A percentile compares a stretch with the other conserved stretches of the same genome.
Evolutionary conservation across 805 yeast genomes (phyloP).

Genomic region (Saturnispora halmiae): DNA sequence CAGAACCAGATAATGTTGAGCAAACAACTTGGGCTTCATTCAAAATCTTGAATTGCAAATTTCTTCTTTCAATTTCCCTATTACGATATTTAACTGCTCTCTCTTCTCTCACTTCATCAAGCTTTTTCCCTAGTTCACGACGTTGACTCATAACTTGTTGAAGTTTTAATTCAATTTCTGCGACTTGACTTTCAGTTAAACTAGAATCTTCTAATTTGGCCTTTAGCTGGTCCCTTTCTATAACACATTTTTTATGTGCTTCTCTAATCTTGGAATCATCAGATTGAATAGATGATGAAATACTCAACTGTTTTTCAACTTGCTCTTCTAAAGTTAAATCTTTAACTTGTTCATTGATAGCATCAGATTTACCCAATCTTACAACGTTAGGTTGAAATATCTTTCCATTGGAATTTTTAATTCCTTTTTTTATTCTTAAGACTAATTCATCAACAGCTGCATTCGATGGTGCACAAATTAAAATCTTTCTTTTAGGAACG

Average conservation of each 20-base stretch:
- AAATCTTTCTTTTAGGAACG: constrained; percentile 41
- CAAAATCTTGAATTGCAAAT: constrained; percentile 63
- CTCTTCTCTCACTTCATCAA: constrained; percentile 74
- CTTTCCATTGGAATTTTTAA: constrained; percentile 46
- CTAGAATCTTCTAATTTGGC: constrained; percentile 24
- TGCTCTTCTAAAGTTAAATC: constrained; percentile 80
- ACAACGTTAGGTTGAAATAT: constrained; percentile 58
- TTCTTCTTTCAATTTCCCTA: constrained; percentile 68
- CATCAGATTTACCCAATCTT: constrained; percentile 85
- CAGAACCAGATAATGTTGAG: constrained; percentile 88
- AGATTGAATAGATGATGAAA: constrained; percentile 22
- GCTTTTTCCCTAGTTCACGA: constrained; percentile 58
- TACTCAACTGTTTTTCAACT: constrained; percentile 54
- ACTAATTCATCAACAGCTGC: constrained; percentile 98
- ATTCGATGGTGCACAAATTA: constrained; percentile 96
- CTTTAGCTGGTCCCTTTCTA: constrained; percentile 49
- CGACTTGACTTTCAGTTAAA: constrained; percentile 35
- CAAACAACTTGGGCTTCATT: constrained; percentile 78
- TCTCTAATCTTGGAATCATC: constrained; percentile 42
- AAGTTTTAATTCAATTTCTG: constrained; percentile 39
- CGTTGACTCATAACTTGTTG: constrained; percentile 52
- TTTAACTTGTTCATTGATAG: constrained; percentile 70
- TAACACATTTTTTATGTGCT: constrained; percentile 43
- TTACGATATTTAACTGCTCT: constrained; percentile 61
- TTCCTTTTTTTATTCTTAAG: constrained; percentile 68